Conservation (phyloP, 768 basidiomycete genomes). For the Tephrocybe sp. region DNA sequence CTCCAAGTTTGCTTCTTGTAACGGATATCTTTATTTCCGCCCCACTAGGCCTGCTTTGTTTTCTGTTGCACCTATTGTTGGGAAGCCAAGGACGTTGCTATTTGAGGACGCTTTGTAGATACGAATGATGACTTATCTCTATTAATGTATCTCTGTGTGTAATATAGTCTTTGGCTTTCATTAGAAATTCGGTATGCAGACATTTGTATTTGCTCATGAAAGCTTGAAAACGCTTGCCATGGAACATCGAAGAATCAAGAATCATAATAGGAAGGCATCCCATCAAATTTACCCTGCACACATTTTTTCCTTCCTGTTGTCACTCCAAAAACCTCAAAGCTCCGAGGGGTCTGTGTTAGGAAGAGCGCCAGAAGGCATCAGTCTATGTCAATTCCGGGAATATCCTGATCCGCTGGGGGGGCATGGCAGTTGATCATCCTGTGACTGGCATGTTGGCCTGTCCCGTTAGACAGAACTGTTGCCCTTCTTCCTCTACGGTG, state of each 20-base stretch:
- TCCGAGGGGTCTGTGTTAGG: too few relatives aligned
- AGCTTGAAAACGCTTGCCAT: too few relatives aligned
- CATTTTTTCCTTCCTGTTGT: neutral
- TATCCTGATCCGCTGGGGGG: neutral
- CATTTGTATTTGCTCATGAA: neutral
- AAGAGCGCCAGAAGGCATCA: too few relatives aligned
- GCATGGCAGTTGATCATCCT: conserved; percentile 10
- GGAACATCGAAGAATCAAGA: too few relatives aligned
- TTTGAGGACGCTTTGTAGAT: conserved; percentile 47
- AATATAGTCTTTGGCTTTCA: neutral
- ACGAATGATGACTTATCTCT: conserved; percentile 3
- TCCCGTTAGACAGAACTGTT: neutral
- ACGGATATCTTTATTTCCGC: neutral
- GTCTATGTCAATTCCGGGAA: too few relatives aligned
- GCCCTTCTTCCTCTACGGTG: neutral
- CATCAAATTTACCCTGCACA: conserved; percentile 3
- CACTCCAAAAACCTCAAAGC: too few relatives aligned
- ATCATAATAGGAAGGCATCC: too few relatives aligned
- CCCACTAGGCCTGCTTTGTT: conserved; percentile 48
- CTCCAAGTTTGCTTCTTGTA: too few relatives aligned
- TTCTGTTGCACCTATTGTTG: conserved; percentile 41
- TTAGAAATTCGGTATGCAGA: neutral
- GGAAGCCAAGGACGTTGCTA: conserved; percentile 48
- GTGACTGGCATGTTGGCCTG: neutral
- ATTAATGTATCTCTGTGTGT: conserved; percentile 11